Percentiles rank a stretch among this genome's conserved stretches.
These are phyloP conservation scores for Geosiphon pyriformis DNA, from an alignment of 192 early-diverging fungal species.

Conservation along the genomic window DNA sequence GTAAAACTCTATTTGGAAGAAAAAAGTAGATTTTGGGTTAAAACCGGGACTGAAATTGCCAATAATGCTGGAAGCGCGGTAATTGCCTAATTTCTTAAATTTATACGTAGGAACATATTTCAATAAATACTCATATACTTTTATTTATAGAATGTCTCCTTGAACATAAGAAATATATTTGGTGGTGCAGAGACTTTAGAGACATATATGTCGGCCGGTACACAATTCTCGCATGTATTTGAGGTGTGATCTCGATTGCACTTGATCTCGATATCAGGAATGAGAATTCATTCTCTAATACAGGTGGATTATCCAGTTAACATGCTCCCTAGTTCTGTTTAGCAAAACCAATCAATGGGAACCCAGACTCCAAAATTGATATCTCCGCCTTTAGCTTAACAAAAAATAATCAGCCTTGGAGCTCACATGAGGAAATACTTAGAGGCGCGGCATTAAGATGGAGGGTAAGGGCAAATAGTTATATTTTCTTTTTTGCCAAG, in stretches of 20 bases:
- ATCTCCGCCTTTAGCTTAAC: conserved; percentile 61
- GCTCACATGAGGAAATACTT: conserved; percentile 69
- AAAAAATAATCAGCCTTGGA: conserved; percentile 56
- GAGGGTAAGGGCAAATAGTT: conserved; percentile 35
- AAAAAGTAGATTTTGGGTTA: conserved; percentile 63
- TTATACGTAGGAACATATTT: background rate
- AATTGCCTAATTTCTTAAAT: conserved; percentile 9
- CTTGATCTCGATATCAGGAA: background rate
- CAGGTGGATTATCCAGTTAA: conserved; percentile 7
- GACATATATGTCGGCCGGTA: conserved; percentile 72
- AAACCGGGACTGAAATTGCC: conserved; percentile 86
- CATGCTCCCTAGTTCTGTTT: conserved; percentile 47
- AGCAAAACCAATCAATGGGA: conserved; percentile 62
- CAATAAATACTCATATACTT: conserved; percentile 1
- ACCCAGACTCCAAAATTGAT: conserved; percentile 62
- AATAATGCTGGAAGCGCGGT: conserved; percentile 86
- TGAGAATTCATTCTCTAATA: background rate
- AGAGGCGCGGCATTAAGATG: conserved; percentile 54
- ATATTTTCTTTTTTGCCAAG: background rate
- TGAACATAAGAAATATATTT: conserved; percentile 76
- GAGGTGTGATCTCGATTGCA: conserved; percentile 32
- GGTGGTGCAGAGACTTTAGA: conserved; percentile 83
- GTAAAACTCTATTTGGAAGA: conserved; percentile 71
- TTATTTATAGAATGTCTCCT: conserved; percentile 39
- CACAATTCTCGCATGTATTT: conserved; percentile 51